These are phyloP conservation scores for Gracilaria vermiculophylla DNA, from an alignment of 23 red algal species.

Conservation along the genomic window DNA sequence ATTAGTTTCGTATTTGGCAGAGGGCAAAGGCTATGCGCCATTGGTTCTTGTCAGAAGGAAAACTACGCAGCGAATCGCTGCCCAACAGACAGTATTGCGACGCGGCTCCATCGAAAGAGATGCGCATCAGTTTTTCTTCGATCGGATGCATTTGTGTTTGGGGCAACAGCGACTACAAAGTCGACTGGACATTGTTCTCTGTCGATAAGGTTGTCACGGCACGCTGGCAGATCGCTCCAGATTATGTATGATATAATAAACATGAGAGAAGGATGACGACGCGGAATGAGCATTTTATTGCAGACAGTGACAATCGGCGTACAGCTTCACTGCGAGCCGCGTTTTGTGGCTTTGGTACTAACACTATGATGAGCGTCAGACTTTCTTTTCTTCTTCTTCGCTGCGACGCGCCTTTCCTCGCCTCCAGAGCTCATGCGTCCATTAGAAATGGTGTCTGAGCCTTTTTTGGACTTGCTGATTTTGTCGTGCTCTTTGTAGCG, in stretches of 20 bases:
- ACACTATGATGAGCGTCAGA: slow-evolving; percentile 2
- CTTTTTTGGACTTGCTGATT: slow-evolving; percentile 30
- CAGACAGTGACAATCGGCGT: neutral
- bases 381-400: slow-evolving; percentile 58
- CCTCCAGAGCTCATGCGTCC: neutral
- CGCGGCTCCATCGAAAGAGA: too few relatives aligned
- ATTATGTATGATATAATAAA: neutral
- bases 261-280: neutral
- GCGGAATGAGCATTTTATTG: neutral
- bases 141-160: too few relatives aligned
- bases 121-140: too few relatives aligned
- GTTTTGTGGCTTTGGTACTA: slow-evolving; percentile 18
- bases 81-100: too few relatives aligned
- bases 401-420: slow-evolving; percentile 21
- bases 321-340: neutral
- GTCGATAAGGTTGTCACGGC: too few relatives aligned
- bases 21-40: too few relatives aligned
- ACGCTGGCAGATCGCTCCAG: too few relatives aligned
- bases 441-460: slow-evolving; percentile 21
- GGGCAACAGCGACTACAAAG: too few relatives aligned
- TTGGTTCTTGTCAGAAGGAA: too few relatives aligned
- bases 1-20: too few relatives aligned
- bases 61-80: too few relatives aligned
- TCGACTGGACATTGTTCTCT: too few relatives aligned
- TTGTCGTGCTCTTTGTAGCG: slow-evolving; percentile 61